Percentiles rank a stretch among this genome's conserved stretches.
phyloP scores from a whole-genome alignment of 345 rosid species.

The Lumnitzera littorea region DNA sequence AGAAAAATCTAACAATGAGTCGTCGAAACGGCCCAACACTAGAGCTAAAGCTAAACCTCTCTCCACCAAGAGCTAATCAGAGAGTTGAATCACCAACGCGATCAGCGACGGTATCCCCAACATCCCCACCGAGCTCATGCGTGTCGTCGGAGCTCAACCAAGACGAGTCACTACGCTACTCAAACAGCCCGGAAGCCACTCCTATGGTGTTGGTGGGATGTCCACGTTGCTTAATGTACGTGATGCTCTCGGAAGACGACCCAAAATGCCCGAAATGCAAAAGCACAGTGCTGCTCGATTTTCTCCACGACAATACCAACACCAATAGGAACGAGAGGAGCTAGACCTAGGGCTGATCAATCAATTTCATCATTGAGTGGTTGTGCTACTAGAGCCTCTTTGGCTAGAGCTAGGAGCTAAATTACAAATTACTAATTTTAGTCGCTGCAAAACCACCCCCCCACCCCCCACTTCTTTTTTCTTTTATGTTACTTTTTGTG shows the following conservation, averaged over 20 bases:
- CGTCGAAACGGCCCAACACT: constrained; percentile 69
- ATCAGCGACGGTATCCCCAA: constrained; percentile 63
- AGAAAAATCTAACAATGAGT: constrained; percentile 42
- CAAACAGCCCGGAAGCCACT: constrained; percentile 80
- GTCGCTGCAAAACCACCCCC: too few relatives aligned
- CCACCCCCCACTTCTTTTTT: too few relatives aligned
- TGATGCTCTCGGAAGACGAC: constrained; percentile 78
- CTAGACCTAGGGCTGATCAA: constrained; percentile 1
- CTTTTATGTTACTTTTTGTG: constrained; percentile 45
- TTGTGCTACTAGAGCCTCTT: too few relatives aligned
- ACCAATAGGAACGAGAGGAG: constrained; percentile 28
- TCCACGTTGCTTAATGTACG: constrained; percentile 87
- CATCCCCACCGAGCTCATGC: constrained; percentile 88
- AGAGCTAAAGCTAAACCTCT: constrained; percentile 84
- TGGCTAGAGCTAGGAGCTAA: too few relatives aligned
- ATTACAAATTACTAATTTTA: too few relatives aligned
- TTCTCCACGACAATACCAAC: constrained; percentile 37
- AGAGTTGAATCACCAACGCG: constrained; percentile 53
- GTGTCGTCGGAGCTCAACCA: constrained; percentile 72
- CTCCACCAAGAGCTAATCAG: constrained; percentile 54
- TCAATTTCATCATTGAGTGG: too few relatives aligned
- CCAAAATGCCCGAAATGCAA: constrained; percentile 88
- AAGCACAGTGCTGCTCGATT: constrained; percentile 84
- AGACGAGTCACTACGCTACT: constrained; percentile 25
- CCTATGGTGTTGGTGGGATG: constrained; percentile 95